phyloP scores from a whole-genome alignment of 495 filamentous ascomycete species.

The Lineolata rhizophorae region DNA sequence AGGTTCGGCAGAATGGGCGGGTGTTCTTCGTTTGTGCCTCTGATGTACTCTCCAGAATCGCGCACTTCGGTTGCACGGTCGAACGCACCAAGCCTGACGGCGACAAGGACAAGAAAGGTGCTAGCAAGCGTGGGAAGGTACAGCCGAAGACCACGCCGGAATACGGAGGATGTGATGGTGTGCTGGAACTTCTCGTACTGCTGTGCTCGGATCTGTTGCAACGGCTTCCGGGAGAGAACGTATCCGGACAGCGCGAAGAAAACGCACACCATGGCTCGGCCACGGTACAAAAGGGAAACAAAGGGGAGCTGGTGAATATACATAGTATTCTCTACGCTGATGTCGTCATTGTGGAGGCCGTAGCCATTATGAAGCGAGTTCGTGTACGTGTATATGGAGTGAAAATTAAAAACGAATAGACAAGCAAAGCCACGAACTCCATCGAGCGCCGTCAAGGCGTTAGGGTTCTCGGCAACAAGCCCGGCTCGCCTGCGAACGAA shows the following conservation, averaged over 20 bases:
- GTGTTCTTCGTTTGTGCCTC: constrained; percentile 25
- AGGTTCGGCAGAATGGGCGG: constrained; percentile 25
- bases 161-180: constrained; percentile 34
- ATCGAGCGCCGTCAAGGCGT: constrained; percentile 14
- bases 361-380: constrained; percentile 14
- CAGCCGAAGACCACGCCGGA: constrained; percentile 39
- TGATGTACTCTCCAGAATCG: constrained; percentile 22
- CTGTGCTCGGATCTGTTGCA: constrained; percentile 33
- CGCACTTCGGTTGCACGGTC: too few relatives aligned
- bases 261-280: constrained; percentile 48
- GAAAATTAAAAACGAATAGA: constrained; percentile 30
- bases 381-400: constrained; percentile 30
- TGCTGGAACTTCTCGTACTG: constrained; percentile 27
- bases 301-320: constrained; percentile 41
- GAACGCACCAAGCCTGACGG: constrained; percentile 28
- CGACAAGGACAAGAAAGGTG: constrained; percentile 30
- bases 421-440: constrained; percentile 29
- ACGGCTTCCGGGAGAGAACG: constrained; percentile 40
- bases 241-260: constrained; percentile 58
- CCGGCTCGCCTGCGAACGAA: not conserved
- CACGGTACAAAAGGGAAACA: constrained; percentile 37
- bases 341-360: constrained; percentile 25
- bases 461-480: not conserved
- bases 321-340: constrained; percentile 19
- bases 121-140: constrained; percentile 38